Base-by-base conservation (phyloP, 352 stramenopile species). In the Phytophthora uliginosa region DNA sequence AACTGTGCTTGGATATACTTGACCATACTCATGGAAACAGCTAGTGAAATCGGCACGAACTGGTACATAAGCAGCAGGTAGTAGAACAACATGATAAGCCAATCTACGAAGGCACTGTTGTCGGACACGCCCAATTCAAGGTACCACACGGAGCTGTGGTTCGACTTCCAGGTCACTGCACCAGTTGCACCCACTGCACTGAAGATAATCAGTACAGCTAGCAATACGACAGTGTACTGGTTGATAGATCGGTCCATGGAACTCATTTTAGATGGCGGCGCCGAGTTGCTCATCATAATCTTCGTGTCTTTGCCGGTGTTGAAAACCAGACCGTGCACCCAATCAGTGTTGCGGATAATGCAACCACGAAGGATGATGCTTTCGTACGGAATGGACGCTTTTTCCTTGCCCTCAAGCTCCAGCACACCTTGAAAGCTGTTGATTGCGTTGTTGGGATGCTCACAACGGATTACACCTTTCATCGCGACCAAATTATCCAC, bases 41-140 rank as follows among this genome's bases (percentile, higher is more conserved):
- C 99, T 18, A 99, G 86, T 59, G 95, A 99, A 67, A 99, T 95
- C 10, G 98, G 98, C 9, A 99, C 91, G 73, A 99, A 99, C 71
- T 99, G 96, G 80, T 95, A 98, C 84, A 98, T 97, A 58, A 99
- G 84, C 18, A 99, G 90, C 28, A 99, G 78, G 74, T 98, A 99
- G 64, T 94, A 94, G 34, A 98, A 94, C 22, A 98, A 78, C 75
- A 98, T 93, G 26, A 86, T 81, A 20, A 98, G 79, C 80, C 86
- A 95, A 59, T 93, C 83, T 4, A 83, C 76, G 1, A 74, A 74
- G 6, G 40, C 36, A 31, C 67, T 78, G 24, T 82, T 76, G 7
- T 71, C 64, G 12, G 84, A 83, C 0, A 61, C 76, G 20, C 69
- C 74, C 8, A 91, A 33, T 4, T 70, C 10, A 18, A 95, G 69